Percentiles rank a stretch among this genome's conserved stretches.
These are phyloP conservation scores for Coemansia sp. DNA, from an alignment of 192 early-diverging fungal genomes.

Conservation along the genomic window DNA sequence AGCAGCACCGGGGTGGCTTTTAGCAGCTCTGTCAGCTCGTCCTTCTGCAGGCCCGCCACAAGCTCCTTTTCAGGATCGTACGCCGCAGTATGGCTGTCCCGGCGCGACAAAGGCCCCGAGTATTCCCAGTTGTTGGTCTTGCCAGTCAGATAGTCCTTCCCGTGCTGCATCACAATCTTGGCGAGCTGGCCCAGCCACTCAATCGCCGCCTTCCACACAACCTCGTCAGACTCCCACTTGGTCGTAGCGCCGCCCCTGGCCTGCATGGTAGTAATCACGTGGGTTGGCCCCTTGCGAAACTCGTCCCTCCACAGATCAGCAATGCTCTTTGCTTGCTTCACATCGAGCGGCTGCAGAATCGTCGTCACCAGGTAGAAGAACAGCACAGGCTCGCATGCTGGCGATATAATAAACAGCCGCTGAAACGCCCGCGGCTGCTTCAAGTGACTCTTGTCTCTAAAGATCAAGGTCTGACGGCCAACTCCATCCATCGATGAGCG, in stretches of 20 bases:
- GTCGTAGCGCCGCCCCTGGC: neutral
- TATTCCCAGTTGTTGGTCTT: constrained; percentile 23
- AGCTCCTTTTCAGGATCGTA: constrained; percentile 12
- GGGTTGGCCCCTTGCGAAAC: constrained; percentile 9
- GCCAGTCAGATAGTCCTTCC: constrained; percentile 16
- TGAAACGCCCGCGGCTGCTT: constrained; percentile 3
- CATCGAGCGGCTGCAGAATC: constrained; percentile 21
- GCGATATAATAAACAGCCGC: constrained; percentile 13
- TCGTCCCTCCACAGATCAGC: constrained; percentile 23
- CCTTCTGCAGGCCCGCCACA: constrained; percentile 27
- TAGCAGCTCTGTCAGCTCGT: constrained; percentile 23
- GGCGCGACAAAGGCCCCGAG: neutral
- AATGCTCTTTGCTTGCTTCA: constrained; percentile 12
- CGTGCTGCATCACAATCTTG: neutral
- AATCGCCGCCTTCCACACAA: constrained; percentile 28
- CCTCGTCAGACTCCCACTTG: constrained; percentile 10
- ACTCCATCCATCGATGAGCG: neutral
- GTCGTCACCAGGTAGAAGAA: constrained; percentile 39
- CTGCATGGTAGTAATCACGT: constrained; percentile 1
- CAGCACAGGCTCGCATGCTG: constrained; percentile 16
- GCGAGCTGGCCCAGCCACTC: constrained; percentile 31
- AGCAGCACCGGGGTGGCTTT: constrained; percentile 18
- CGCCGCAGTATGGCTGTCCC: neutral
- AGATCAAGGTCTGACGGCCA: constrained; percentile 9
- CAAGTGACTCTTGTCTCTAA: constrained; percentile 23